phyloP scores from a whole-genome alignment of 2,329 filamentous ascomycete genomes.

The Plenodomus tracheiphilus region DNA sequence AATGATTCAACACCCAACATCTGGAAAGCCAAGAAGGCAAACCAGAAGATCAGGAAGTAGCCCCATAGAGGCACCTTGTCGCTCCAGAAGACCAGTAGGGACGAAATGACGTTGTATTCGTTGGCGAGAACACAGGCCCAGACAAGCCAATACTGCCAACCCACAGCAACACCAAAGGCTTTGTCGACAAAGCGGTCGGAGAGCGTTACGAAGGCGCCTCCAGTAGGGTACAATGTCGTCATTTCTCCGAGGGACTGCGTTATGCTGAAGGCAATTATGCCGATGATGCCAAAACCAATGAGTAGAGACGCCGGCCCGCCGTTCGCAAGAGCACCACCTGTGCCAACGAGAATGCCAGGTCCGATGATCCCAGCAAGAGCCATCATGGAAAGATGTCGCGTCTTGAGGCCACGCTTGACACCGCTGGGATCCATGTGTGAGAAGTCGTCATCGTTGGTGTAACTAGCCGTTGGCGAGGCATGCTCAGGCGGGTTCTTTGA shows the following conservation, averaged over 20 bases:
- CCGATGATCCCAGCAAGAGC: slow-evolving; percentile 60
- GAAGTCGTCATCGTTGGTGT: slow-evolving; percentile 31
- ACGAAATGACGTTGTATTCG: slow-evolving; percentile 71
- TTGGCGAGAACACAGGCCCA: slow-evolving; percentile 69
- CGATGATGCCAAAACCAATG: slow-evolving; percentile 76
- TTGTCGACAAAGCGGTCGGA: slow-evolving; percentile 62
- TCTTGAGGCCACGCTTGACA: slow-evolving; percentile 71
- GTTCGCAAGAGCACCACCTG: slow-evolving; percentile 67
- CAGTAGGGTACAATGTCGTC: slow-evolving; percentile 72
- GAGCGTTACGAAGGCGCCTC: slow-evolving; percentile 71
- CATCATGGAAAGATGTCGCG: slow-evolving; percentile 66
- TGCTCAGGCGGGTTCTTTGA: slow-evolving; percentile 19
- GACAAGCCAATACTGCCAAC: slow-evolving; percentile 54
- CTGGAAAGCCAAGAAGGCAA: slow-evolving; percentile 43
- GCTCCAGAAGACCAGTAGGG: slow-evolving; percentile 68
- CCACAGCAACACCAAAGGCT: slow-evolving; percentile 30
- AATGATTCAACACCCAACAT: slow-evolving; percentile 48
- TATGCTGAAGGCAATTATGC: slow-evolving; percentile 66
- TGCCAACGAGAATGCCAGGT: slow-evolving; percentile 71
- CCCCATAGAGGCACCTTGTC: slow-evolving; percentile 51
- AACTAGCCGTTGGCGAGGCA: slow-evolving; percentile 21
- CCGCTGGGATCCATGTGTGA: slow-evolving; percentile 60
- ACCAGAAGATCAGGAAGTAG: slow-evolving; percentile 49
- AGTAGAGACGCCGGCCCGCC: slow-evolving; percentile 73
- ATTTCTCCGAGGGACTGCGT: slow-evolving; percentile 77